Percentiles rank a stretch among this genome's conserved stretches.
Conservation (phyloP, 805 yeast genomes). For the Lipomyces sp. region DNA sequence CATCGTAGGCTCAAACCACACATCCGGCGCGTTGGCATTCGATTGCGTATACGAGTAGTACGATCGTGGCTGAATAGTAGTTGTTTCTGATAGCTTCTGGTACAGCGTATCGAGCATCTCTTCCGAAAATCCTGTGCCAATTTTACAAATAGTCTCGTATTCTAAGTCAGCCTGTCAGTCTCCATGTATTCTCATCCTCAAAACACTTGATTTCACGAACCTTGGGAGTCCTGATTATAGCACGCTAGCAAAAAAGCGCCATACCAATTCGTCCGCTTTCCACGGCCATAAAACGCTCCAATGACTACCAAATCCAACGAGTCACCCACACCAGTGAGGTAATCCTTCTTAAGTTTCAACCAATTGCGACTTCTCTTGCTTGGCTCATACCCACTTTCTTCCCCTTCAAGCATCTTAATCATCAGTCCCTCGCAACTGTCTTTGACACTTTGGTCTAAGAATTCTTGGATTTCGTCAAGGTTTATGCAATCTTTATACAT, state of each 20-base stretch:
- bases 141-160: slow-evolving; percentile 92
- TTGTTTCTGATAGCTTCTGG: slow-evolving; percentile 68
- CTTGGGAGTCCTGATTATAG: slow-evolving; percentile 83
- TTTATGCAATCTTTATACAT: slow-evolving; percentile 71
- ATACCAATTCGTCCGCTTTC: slow-evolving; percentile 91
- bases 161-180: slow-evolving; percentile 49
- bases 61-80: slow-evolving; percentile 64
- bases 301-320: slow-evolving; percentile 90
- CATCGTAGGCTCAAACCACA: slow-evolving; percentile 88
- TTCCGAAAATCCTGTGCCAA: slow-evolving; percentile 96
- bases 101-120: slow-evolving; percentile 69
- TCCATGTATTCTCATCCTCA: not conserved
- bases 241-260: slow-evolving; percentile 94
- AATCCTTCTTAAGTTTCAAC: slow-evolving; percentile 94
- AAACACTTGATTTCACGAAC: slow-evolving; percentile 3
- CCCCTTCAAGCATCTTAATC: slow-evolving; percentile 87
- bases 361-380: slow-evolving; percentile 93
- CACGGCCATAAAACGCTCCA: slow-evolving; percentile 92
- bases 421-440: slow-evolving; percentile 94
- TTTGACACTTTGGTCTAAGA: slow-evolving; percentile 85
- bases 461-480: slow-evolving; percentile 74
- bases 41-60: slow-evolving; percentile 68
- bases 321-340: slow-evolving; percentile 93
- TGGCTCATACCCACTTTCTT: slow-evolving; percentile 87
- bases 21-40: slow-evolving; percentile 76